Conservation (phyloP, 768 basidiomycete species). For the Calocera viscosa region DNA sequence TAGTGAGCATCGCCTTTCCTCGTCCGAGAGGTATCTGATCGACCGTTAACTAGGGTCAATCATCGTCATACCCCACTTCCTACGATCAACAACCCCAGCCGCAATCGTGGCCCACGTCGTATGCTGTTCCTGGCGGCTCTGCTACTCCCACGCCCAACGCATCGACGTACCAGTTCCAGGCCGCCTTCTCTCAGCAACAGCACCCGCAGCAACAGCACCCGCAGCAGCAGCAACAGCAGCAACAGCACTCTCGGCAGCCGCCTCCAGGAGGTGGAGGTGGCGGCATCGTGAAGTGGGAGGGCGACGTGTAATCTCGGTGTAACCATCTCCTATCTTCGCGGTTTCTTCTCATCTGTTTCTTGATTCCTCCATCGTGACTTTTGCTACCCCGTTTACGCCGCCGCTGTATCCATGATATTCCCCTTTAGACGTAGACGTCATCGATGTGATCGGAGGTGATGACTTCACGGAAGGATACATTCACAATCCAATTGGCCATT, state of each 20-base stretch:
- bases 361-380: not conserved
- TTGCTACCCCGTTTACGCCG: not conserved
- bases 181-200: not conserved
- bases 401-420: constrained; percentile 2
- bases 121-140: not conserved
- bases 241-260: not conserved
- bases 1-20: not conserved
- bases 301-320: not conserved
- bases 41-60: not conserved
- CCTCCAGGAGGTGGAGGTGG: constrained; percentile 4
- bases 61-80: not conserved
- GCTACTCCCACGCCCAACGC: not conserved
- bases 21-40: not conserved
- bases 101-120: not conserved
- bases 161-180: constrained; percentile 2
- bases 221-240: constrained; percentile 4
- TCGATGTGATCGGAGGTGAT: not conserved
- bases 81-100: not conserved
- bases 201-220: too few relatives aligned
- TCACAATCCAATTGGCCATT: not conserved
- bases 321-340: not conserved
- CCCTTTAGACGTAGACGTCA: not conserved
- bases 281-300: constrained; percentile 3
- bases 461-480: not conserved
- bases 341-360: not conserved